Evolutionary conservation across 805 yeast species (phyloP), one percentile per base, ranked within the genome.

Genomic region (Alloascoidea africana): DNA sequence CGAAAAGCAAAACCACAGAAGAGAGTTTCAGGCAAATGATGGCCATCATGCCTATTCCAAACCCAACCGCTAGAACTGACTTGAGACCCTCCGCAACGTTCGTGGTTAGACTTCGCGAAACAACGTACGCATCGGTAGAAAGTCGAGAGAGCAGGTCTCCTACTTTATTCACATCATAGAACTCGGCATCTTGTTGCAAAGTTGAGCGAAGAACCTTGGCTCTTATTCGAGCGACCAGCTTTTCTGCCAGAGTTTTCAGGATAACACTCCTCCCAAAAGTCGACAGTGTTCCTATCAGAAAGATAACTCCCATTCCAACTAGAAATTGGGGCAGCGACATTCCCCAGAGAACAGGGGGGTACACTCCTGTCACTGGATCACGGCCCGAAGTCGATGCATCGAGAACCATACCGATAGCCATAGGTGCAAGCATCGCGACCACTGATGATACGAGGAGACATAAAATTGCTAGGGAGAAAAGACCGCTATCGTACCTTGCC

Each of bases 41-140:
- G 44, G 82, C 63, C 97, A 89, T 89, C 95, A 87, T 85, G 2
- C 83, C 71, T 35, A 87, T 60, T 4, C 96, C 97, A 32, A 84
- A 93, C 35, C 70, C 63, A 1, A 95, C 95, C 48, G 85, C 75
- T 14, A 89, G 72, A 1, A 76, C 54, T 0, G 96, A 76, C 41
- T 96, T 63, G 27, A 86, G 66, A n/a, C 97, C 97, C 53, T 89
- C 96, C 40, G 91, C 78, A 16, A 89, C 67, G 53, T 89, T 87
- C 46, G 80, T 87, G 27, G 96, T 84, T 14, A 89, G 72, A 0
- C 95, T 74, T 48, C 78, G 73, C 4, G 95, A 71, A 11, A 89
- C 93, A 34, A 89, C 74, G 18, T 86, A 83, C 1, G 96, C 81
- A 54, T 89, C 97, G 33, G 83, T 79, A 3, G 93, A 81, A 36